Base-by-base conservation (phyloP, 352 stramenopile genomes). In the Pilasporangium apinafurcum region DNA sequence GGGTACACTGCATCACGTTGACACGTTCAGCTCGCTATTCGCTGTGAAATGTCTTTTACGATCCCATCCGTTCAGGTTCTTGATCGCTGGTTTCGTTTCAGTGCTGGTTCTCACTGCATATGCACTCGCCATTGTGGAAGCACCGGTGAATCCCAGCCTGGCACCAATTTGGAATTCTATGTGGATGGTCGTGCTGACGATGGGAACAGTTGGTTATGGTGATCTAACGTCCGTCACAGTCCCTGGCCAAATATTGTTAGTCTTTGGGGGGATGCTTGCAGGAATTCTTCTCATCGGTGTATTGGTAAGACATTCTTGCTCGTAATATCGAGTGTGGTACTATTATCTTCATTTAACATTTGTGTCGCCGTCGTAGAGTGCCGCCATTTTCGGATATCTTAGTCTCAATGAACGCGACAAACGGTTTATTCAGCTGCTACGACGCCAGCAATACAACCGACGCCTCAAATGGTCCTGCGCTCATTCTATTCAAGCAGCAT, bases 1-100 rank as follows among this genome's bases (percentile, higher is more conserved):
- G 25, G 78, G 78, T 2, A 60, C 71, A 4, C 57, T 91, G 29
- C 73, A 91, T 38, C 72, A 83, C 41, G 75, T 91, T 27, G 68
- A 91, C 53, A 86, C 78, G 5, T 64, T 84, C 43, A 84, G 69
- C 36, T 79, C 75, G 8, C 54, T 91, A n/a, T 91, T 91, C 29
- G 73, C 75, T 5, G 70, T 86, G 62, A 91, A 91, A 57, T 91
- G 77, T 48, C 79, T 87, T 40, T 53, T 91, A 4, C 75, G 70
- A 6, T 60, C 78, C 2, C 62, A 84, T 43, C 78, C 75, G 17
- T 88, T 91, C 39, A 65, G 64, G 27, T 60, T 88, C 16, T 51
- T 91, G 5, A 22, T 66, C 10, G 57, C 43, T n/a, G 51, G 48
- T 8, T 85, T 86, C 24, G 13, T 59, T 0, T 30, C 50, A 0